A percentile compares a stretch with the other conserved stretches of the same genome.
phyloP scores from a whole-genome alignment of 1,284 basidiomycete species.

The Agroathelia rolfsii region DNA sequence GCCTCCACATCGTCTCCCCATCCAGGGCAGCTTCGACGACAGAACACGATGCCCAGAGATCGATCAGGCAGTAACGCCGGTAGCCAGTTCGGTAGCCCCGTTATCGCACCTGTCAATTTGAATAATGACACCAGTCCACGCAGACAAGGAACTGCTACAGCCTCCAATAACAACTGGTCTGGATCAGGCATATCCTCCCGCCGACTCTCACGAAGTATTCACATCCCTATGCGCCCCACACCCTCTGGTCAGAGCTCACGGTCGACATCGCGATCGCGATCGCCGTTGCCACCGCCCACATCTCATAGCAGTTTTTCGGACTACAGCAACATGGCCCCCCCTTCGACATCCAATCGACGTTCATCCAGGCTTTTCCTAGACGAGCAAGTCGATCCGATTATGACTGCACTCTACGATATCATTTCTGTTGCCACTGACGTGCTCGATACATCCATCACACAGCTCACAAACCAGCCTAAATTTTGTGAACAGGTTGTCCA shows the following conservation, averaged over 20 bases:
- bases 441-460: constrained; percentile 78
- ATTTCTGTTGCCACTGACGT: constrained; percentile 94
- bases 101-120: constrained; percentile 43
- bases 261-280: constrained; percentile 90
- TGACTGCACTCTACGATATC: constrained; percentile 85
- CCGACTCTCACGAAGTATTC: constrained; percentile 71
- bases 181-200: constrained; percentile 51
- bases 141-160: constrained; percentile 38
- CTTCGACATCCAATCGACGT: constrained; percentile 50
- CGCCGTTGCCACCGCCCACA: constrained; percentile 76
- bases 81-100: constrained; percentile 28
- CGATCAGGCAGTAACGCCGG: constrained; percentile 42
- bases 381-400: constrained; percentile 81
- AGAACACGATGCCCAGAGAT: constrained; percentile 58
- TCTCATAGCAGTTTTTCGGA: constrained; percentile 58
- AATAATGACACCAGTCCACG: constrained; percentile 56
- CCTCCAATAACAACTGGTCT: constrained; percentile 46
- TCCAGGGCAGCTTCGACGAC: constrained; percentile 57
- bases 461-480: constrained; percentile 80
- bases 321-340: constrained; percentile 28
- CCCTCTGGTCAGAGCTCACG: constrained; percentile 82
- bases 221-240: constrained; percentile 58
- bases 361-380: constrained; percentile 67
- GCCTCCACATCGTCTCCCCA: constrained; percentile 50
- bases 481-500: constrained; percentile 83